Evolutionary conservation across 805 yeast species (phyloP), one percentile per base, ranked within the genome.

Genomic region (Myxozyma vanderwaltii): DNA sequence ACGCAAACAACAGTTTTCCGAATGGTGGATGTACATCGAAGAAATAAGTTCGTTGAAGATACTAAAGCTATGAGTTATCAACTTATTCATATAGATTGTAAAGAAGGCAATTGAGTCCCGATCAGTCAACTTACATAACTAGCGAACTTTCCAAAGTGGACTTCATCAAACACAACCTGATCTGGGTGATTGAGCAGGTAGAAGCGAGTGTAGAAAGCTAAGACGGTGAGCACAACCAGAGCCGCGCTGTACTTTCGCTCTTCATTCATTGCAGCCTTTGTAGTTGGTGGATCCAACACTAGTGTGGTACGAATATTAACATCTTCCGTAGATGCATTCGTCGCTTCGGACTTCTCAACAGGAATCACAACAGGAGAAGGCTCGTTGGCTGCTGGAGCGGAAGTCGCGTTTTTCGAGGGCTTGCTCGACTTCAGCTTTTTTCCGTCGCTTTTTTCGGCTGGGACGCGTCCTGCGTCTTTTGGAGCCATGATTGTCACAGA

Each of bases 21-120:
- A 94, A 89, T 23, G 99, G 99, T 8, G 99, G 99, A 75, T 94
- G 99, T 53, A 94, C 84, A 75, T 94, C 99, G 70, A 94, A 94
- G 74, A 90, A 94, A 74, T 89, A 94, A 0, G 96, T 87, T 63
- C 96, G 81, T 74, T 92, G 88, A 60, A 92, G 76, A 74, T 92
- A 92, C 74, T 88, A 52, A 3, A 35, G 1, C 43, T n/a, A n/a
- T n/a, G 3, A 0, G 40, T 56, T 45, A 86, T 46, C 21, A 31
- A 49, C 12, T 8, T 1, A n/a, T 46, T 8, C 39, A 2, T 26
- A n/a, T 10, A 26, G 39, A 13, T 10, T n/a, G 13, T 10, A 12
- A 2, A 31, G 19, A 19, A 2, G 27, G 19, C 3, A 4, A 35
- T 29, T 29, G 33, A 29, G 41, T 13, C 21, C 41, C 21, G 21